Percentiles rank a stretch among this genome's conserved stretches.
These are phyloP conservation scores for Acorus gramineus DNA, from an alignment of 106 monocot species.

Conservation along the genomic window DNA sequence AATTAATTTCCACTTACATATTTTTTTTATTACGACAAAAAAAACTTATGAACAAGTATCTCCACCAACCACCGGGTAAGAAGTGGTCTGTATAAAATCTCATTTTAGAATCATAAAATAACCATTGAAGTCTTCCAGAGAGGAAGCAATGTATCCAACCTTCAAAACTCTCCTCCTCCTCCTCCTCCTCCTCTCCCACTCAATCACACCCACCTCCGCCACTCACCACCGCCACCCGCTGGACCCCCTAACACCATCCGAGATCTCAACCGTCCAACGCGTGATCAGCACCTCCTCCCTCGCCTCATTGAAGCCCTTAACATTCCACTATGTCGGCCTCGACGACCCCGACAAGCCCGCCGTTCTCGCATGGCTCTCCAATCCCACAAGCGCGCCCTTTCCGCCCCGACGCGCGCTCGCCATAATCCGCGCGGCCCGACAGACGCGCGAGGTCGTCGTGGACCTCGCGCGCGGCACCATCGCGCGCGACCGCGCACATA, in stretches of 20 bases:
- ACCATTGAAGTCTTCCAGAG: too few relatives aligned
- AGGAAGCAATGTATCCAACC: too few relatives aligned
- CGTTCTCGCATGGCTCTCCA: conserved; percentile 23
- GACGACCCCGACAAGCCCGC: conserved; percentile 57
- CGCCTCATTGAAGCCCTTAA: conserved; percentile 8
- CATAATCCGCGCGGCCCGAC: conserved; percentile 24
- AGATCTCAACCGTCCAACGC: conserved; percentile 24
- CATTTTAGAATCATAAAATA: too few relatives aligned
- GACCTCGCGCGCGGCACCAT: conserved; percentile 24
- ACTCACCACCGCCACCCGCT: conserved; percentile 19
- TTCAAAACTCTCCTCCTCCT: neutral
- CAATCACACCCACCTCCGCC: neutral
- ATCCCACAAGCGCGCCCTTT: neutral
- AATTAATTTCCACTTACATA: too few relatives aligned
- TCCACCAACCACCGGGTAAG: too few relatives aligned
- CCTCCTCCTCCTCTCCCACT: neutral
- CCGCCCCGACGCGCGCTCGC: conserved; percentile 36
- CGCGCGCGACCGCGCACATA: conserved; percentile 17
- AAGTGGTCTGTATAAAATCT: too few relatives aligned
- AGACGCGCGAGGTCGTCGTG: conserved; percentile 36
- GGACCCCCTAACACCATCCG: conserved; percentile 38
- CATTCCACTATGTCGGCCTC: conserved; percentile 76
- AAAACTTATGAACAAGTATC: too few relatives aligned
- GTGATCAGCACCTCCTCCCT: conserved; percentile 20
- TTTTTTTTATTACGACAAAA: too few relatives aligned